A percentile compares a stretch with the other conserved stretches of the same genome.
Evolutionary conservation across 164 flowering plant species (phyloP).

Genomic region (Akebia trifoliata): DNA sequence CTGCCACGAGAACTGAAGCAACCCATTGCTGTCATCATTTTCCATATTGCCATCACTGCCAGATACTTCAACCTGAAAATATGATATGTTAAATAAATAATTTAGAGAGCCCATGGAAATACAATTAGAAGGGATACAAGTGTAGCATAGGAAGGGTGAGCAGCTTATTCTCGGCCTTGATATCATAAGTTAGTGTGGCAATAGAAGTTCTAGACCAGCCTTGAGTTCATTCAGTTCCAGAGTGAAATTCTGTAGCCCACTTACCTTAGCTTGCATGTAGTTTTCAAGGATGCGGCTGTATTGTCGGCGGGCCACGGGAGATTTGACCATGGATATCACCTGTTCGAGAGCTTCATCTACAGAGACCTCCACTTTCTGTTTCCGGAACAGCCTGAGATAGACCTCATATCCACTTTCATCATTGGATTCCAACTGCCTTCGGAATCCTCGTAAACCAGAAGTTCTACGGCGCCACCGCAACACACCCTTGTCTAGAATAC

Average conservation of each 20-base stretch:
- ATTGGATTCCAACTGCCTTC: conserved; percentile 36
- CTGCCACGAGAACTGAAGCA: neutral
- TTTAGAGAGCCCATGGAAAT: neutral
- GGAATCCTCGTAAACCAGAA: conserved; percentile 72
- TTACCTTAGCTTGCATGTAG: conserved; percentile 74
- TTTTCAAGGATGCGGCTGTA: conserved; percentile 71
- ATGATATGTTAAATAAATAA: conserved; percentile 1
- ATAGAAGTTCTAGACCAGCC: neutral
- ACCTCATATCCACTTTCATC: conserved; percentile 80
- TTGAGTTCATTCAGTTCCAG: neutral
- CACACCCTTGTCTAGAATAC: conserved; percentile 76
- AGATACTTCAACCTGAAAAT: conserved; percentile 10
- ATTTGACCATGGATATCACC: conserved; percentile 79
- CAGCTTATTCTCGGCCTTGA: neutral
- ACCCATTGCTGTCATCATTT: neutral
- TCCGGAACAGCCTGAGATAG: conserved; percentile 64
- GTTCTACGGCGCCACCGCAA: conserved; percentile 84
- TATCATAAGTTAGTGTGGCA: neutral
- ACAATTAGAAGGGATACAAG: neutral
- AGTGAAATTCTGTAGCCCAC: neutral
- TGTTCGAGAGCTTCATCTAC: conserved; percentile 68
- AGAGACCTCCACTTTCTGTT: conserved; percentile 68
- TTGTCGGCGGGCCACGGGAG: conserved; percentile 78
- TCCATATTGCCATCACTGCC: neutral
- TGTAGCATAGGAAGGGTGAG: neutral